Conservation (phyloP, 352 stramenopile genomes). For the Elongisporangium senticosum region DNA sequence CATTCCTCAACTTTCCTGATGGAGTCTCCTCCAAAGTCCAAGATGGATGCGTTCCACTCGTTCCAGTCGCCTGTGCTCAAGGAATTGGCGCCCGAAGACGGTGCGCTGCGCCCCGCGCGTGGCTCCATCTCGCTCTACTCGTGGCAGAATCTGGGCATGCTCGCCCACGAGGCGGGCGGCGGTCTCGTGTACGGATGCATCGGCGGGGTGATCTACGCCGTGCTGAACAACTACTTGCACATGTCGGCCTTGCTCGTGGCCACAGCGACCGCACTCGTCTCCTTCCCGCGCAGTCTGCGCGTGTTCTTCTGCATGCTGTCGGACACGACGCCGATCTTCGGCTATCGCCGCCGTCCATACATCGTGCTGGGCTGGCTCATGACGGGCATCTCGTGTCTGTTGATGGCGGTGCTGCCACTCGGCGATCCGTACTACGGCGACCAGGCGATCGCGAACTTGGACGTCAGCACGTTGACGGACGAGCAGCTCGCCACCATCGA, state of each 20-base stretch:
- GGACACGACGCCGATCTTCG: conserved; percentile 73
- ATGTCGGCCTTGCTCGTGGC: conserved; percentile 48
- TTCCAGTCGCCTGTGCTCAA: conserved; percentile 19
- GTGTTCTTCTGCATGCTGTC: conserved; percentile 69
- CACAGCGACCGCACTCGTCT: conserved; percentile 41
- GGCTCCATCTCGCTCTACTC: conserved; percentile 37
- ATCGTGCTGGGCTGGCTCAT: conserved; percentile 64
- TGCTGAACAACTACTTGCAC: conserved; percentile 60
- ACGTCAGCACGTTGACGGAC: conserved; percentile 17
- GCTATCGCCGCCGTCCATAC: conserved; percentile 78
- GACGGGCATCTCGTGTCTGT: conserved; percentile 26
- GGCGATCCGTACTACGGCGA: conserved; percentile 45
- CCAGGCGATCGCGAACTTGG: conserved; percentile 19
- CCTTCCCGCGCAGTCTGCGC: conserved; percentile 39
- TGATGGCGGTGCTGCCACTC: conserved; percentile 43
- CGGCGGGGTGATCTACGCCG: conserved; percentile 42
- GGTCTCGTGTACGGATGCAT: conserved; percentile 45
- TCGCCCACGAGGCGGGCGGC: conserved; percentile 36
- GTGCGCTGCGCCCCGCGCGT: conserved; percentile 20
- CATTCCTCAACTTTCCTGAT: conserved; percentile 17
- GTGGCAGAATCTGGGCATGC: conserved; percentile 36
- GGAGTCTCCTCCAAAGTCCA: conserved; percentile 20
- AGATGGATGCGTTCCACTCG: conserved; percentile 21
- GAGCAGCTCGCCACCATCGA: conserved; percentile 40
- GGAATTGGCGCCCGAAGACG: conserved; percentile 20